These are phyloP conservation scores for Irpex rosettiformis DNA, from an alignment of 1,284 basidiomycete genomes.

Conservation along the genomic window DNA sequence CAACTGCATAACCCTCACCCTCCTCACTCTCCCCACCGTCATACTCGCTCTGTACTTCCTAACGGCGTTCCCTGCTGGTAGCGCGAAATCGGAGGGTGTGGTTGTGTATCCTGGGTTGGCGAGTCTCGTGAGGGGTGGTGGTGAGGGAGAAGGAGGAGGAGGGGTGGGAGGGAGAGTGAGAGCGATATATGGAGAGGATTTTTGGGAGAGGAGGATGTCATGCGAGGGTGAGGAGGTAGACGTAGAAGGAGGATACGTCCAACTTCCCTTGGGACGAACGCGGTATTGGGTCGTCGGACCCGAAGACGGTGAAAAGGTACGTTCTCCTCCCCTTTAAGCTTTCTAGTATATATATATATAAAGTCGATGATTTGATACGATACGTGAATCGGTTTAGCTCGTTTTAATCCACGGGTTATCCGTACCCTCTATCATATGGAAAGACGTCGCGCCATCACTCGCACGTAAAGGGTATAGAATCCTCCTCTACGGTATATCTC, in stretches of 20 bases:
- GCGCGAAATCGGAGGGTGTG: constrained; percentile 43
- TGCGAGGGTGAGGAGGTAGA: neutral
- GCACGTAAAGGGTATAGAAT: constrained; percentile 66
- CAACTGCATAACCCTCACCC: constrained; percentile 49
- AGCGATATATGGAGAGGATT: constrained; percentile 67
- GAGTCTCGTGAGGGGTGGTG: constrained; percentile 19
- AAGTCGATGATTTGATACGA: neutral
- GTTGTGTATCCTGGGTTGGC: constrained; percentile 55
- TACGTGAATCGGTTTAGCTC: constrained; percentile 38
- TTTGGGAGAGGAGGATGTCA: constrained; percentile 40
- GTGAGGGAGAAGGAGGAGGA: neutral
- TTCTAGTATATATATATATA: neutral
- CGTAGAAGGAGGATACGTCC: constrained; percentile 52
- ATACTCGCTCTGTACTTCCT: constrained; percentile 58
- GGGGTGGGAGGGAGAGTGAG: constrained; percentile 18
- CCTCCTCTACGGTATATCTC: constrained; percentile 61
- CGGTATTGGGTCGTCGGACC: constrained; percentile 75
- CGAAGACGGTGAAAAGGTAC: constrained; percentile 62
- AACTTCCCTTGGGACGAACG: constrained; percentile 59
- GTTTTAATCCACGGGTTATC: constrained; percentile 78
- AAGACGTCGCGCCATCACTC: constrained; percentile 61
- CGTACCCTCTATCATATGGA: constrained; percentile 72
- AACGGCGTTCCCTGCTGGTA: constrained; percentile 49
- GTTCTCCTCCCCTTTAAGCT: no score
- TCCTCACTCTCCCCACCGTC: constrained; percentile 57